Conservation (phyloP, 2,329 filamentous ascomycete genomes). For the Coniochaeta sp. region DNA sequence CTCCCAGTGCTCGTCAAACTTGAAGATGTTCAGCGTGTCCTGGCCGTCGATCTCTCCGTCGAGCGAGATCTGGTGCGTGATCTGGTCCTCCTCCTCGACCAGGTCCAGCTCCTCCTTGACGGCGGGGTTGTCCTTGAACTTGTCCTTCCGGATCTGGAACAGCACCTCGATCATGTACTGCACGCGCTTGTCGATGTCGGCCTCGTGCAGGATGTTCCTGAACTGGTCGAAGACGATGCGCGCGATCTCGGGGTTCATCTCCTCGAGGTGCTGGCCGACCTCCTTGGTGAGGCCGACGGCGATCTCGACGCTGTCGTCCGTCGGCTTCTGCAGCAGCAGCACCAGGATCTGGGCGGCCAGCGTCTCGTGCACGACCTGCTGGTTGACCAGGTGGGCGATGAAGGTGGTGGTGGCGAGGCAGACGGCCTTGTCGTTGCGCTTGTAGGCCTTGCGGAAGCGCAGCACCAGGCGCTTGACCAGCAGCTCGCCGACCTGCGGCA, state of each 20-base stretch:
- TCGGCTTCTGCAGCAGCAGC: conserved; percentile 88
- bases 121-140: conserved; percentile 90
- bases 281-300: conserved; percentile 89
- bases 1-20: conserved; percentile 84
- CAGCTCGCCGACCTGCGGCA: conserved; percentile 90
- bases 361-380: conserved; percentile 92
- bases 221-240: conserved; percentile 94
- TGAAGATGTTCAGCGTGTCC: conserved; percentile 91
- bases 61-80: conserved; percentile 78
- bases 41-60: conserved; percentile 81
- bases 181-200: conserved; percentile 94
- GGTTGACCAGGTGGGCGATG: conserved; percentile 89
- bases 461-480: conserved; percentile 78
- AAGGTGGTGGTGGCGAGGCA: conserved; percentile 91
- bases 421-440: conserved; percentile 93
- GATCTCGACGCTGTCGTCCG: conserved; percentile 96
- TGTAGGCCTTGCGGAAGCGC: conserved; percentile 93
- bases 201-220: conserved; percentile 89
- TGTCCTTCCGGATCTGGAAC: conserved; percentile 93
- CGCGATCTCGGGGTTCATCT: conserved; percentile 86
- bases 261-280: conserved; percentile 88
- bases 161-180: conserved; percentile 99
- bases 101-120: conserved; percentile 89
- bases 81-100: conserved; percentile 96
- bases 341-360: conserved; percentile 87